A percentile compares a stretch with the other conserved stretches of the same genome.
phyloP scores from a whole-genome alignment of 2,329 filamentous ascomycete species.

The Penicillium sp. region DNA sequence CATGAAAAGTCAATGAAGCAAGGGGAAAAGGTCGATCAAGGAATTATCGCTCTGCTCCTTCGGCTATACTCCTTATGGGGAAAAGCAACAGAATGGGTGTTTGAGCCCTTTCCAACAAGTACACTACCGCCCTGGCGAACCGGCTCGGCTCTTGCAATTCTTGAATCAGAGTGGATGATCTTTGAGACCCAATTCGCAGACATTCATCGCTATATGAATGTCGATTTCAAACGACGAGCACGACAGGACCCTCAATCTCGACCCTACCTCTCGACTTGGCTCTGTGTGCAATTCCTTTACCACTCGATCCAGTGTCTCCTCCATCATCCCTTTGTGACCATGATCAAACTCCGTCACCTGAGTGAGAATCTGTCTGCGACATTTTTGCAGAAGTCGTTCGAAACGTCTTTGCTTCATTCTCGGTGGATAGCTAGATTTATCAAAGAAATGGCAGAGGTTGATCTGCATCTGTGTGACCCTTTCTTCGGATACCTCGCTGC shows the following conservation, averaged over 20 bases:
- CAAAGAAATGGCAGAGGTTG: conserved; percentile 26
- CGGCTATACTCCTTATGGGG: conserved; percentile 28
- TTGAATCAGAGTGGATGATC: conserved; percentile 31
- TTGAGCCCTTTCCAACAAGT: conserved; percentile 19
- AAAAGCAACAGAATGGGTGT: conserved; percentile 28
- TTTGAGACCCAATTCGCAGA: conserved; percentile 32
- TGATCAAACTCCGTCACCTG: conserved; percentile 29
- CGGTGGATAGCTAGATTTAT: conserved; percentile 30
- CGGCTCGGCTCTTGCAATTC: conserved; percentile 24
- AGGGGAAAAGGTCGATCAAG: conserved; percentile 24
- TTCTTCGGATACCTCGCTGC: conserved; percentile 31
- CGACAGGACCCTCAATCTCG: conserved; percentile 24
- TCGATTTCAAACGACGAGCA: conserved; percentile 28
- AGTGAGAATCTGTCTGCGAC: conserved; percentile 27
- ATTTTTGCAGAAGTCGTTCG: conserved; percentile 31
- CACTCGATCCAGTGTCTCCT: conserved; percentile 28
- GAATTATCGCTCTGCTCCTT: conserved; percentile 24
- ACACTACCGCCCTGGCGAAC: conserved; percentile 25
- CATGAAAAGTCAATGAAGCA: conserved; percentile 19
- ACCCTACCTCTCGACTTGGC: conserved; percentile 28
- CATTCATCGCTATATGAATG: conserved; percentile 29
- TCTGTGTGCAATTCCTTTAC: conserved; percentile 31
- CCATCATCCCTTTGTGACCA: conserved; percentile 31
- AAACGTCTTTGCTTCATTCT: conserved; percentile 31
- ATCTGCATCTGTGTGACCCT: conserved; percentile 25